phyloP scores from a whole-genome alignment of 192 early-diverging fungal genomes.

The Diversispora eburnea region DNA sequence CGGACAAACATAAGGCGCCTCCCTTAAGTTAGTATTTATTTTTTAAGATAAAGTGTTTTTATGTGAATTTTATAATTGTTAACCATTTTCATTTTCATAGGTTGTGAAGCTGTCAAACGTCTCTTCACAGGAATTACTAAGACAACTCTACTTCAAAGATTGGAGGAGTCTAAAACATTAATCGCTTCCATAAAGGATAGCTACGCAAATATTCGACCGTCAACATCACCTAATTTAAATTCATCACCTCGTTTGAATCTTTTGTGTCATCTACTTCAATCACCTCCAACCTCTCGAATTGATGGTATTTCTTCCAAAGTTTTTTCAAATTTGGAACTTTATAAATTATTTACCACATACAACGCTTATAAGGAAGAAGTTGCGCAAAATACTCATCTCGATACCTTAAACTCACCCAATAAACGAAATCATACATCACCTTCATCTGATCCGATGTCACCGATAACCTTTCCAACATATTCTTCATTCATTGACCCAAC shows the following conservation, averaged over 20 bases:
- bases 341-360: slow-evolving; percentile 29
- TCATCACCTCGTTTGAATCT: slow-evolving; percentile 24
- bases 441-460: slow-evolving; percentile 1
- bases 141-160: slow-evolving; percentile 24
- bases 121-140: slow-evolving; percentile 24
- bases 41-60: no score
- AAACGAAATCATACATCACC: slow-evolving; percentile 12
- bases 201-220: slow-evolving; percentile 4
- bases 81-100: background rate
- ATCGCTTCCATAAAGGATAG: slow-evolving; percentile 22
- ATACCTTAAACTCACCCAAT: background rate
- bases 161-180: slow-evolving; percentile 27
- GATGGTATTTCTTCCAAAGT: slow-evolving; percentile 31
- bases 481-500: slow-evolving; percentile 29
- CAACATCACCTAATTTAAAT: background rate
- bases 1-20: slow-evolving; percentile 29
- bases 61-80: no score
- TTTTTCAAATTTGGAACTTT: slow-evolving; percentile 30
- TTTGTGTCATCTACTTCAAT: slow-evolving; percentile 29
- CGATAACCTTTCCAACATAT: slow-evolving; percentile 27
- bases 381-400: slow-evolving; percentile 12
- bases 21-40: slow-evolving; percentile 20
- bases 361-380: slow-evolving; percentile 29
- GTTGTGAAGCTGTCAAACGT: slow-evolving; percentile 28
- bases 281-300: slow-evolving; percentile 28